Conservation (phyloP, 2,329 filamentous ascomycete species). For the Simplicillium aogashimaense region DNA sequence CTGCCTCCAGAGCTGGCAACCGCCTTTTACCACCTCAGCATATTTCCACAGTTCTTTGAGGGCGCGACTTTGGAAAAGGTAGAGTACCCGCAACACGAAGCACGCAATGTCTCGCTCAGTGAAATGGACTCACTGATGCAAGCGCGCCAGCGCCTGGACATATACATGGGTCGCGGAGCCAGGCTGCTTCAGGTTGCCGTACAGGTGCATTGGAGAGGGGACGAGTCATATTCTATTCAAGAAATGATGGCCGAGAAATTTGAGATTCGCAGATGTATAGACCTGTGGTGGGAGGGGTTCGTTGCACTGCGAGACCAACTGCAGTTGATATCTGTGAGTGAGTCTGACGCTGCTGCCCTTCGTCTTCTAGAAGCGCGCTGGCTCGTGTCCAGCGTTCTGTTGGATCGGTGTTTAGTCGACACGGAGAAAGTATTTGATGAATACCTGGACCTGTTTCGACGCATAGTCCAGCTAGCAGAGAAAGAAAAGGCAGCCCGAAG, state of each 20-base stretch:
- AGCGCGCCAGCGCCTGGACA: slow-evolving; percentile 19
- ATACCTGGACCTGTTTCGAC: slow-evolving; percentile 16
- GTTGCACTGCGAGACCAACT: slow-evolving; percentile 4
- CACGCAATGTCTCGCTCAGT: neutral
- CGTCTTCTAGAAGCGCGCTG: slow-evolving; percentile 19
- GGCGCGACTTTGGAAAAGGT: neutral
- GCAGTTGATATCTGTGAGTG: slow-evolving; percentile 1
- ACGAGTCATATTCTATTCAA: slow-evolving; percentile 13
- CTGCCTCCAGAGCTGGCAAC: slow-evolving; percentile 20
- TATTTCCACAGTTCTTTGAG: slow-evolving; percentile 29
- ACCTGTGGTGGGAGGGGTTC: slow-evolving; percentile 19
- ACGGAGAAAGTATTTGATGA: slow-evolving; percentile 24
- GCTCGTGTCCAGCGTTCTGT: slow-evolving; percentile 22
- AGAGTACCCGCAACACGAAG: neutral
- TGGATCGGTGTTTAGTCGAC: slow-evolving; percentile 15
- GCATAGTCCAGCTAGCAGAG: slow-evolving; percentile 17
- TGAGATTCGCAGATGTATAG: slow-evolving; percentile 1
- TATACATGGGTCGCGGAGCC: slow-evolving; percentile 15
- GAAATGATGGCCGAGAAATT: slow-evolving; percentile 11
- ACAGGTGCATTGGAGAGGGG: slow-evolving; percentile 10
- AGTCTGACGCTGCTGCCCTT: slow-evolving; percentile 4
- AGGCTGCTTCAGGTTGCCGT: slow-evolving; percentile 19
- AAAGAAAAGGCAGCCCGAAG: slow-evolving; percentile 11
- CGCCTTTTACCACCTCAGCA: slow-evolving; percentile 25
- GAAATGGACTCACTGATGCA: slow-evolving; percentile 10